Conservation (phyloP, 2,329 filamentous ascomycete genomes). For the Trichocomaceae sp. region DNA sequence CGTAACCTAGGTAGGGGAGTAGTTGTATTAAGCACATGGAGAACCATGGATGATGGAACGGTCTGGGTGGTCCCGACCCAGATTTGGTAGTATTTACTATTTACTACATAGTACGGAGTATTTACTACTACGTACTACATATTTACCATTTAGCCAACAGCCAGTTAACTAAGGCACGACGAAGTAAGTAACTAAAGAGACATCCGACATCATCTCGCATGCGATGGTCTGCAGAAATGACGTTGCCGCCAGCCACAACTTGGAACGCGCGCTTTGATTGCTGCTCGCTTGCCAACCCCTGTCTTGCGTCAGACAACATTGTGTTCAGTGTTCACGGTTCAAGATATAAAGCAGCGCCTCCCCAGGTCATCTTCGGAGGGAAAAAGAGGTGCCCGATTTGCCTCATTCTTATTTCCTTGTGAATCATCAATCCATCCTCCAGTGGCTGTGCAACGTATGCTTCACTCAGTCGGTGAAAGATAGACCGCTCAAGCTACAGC, state of each 20-base stretch:
- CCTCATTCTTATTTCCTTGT: no score
- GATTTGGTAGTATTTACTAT: no score
- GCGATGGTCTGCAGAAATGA: background rate
- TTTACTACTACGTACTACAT: no score
- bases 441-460: background rate
- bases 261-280: background rate
- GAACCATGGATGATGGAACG: background rate
- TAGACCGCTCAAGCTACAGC: conserved; percentile 1
- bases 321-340: no score
- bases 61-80: background rate
- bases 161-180: background rate
- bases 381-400: no score
- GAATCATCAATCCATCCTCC: no score
- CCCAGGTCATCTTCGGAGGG: no score
- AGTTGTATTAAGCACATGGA: background rate
- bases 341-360: background rate
- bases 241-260: background rate
- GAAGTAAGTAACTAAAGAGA: background rate
- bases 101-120: no score
- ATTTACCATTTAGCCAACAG: background rate
- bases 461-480: background rate
- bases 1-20: no score
- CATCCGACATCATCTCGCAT: background rate
- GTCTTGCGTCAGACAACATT: background rate
- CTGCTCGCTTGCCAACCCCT: background rate